Evolutionary conservation across 2,329 filamentous ascomycete species (phyloP).

Genomic region (Rugonectria rugulosa): DNA sequence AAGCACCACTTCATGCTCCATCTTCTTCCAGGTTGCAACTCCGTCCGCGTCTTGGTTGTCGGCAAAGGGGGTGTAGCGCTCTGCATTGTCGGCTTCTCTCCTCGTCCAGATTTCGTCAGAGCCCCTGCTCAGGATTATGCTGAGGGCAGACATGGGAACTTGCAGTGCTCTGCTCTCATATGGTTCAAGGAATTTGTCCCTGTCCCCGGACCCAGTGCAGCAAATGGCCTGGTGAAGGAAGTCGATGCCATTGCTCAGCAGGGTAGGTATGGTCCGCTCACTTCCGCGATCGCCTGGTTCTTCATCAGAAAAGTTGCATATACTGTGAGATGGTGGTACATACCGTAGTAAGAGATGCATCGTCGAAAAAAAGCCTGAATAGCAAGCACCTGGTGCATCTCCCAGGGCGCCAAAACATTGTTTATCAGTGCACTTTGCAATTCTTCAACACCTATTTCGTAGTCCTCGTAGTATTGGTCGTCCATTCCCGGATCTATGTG

Average conservation of each 20-base stretch:
- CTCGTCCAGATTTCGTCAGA: conserved; percentile 14
- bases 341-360: conserved; percentile 8
- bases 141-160: conserved; percentile 2
- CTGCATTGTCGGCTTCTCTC: not conserved
- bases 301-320: not conserved
- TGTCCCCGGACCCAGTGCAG: not conserved
- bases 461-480: not conserved
- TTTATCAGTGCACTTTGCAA: conserved; percentile 7
- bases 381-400: conserved; percentile 21
- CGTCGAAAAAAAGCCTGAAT: conserved; percentile 20
- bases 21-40: conserved; percentile 11
- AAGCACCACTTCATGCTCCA: conserved; percentile 7
- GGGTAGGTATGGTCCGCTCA: conserved; percentile 16
- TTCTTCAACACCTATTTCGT: not conserved
- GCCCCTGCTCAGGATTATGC: conserved; percentile 22
- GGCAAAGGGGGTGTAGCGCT: conserved; percentile 17
- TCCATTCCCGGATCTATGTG: not conserved
- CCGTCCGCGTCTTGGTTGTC: not conserved
- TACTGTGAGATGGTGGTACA: not conserved
- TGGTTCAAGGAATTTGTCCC: conserved; percentile 2
- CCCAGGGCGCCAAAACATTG: conserved; percentile 20
- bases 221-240: conserved; percentile 18
- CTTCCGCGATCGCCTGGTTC: not conserved
- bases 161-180: not conserved
- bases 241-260: conserved; percentile 15